Evolutionary conservation across 2,329 filamentous ascomycete species (phyloP).

Genomic region (Orbilia brochopaga): DNA sequence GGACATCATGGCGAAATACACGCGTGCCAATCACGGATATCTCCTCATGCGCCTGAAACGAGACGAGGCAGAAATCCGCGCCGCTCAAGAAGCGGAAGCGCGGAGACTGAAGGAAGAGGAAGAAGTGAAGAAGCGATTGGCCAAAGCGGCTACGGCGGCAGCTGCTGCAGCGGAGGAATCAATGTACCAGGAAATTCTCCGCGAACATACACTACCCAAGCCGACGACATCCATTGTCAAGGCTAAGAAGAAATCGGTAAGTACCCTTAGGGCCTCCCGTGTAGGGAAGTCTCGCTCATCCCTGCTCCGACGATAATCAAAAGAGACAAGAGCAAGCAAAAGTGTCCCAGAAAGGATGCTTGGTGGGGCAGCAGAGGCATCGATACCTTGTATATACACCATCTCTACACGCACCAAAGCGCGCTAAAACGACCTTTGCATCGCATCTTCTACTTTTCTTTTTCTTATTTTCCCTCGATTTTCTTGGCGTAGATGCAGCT

Average conservation of each 20-base stretch:
- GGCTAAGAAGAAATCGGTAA: slow-evolving; percentile 50
- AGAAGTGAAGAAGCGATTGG: slow-evolving; percentile 45
- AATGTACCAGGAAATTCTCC: slow-evolving; percentile 43
- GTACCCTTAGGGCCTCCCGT: slow-evolving; percentile 47
- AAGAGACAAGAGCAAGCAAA: not conserved
- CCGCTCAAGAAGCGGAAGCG: slow-evolving; percentile 46
- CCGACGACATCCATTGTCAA: slow-evolving; percentile 48
- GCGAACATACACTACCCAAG: slow-evolving; percentile 30
- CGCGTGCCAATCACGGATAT: slow-evolving; percentile 70
- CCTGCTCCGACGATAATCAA: slow-evolving; percentile 41
- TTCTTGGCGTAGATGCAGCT: slow-evolving; percentile 50
- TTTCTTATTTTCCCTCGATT: slow-evolving; percentile 28
- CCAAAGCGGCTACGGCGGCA: slow-evolving; percentile 46
- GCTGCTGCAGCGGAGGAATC: slow-evolving; percentile 36
- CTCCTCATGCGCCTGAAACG: slow-evolving; percentile 71
- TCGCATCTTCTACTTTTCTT: slow-evolving; percentile 33
- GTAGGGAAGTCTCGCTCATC: slow-evolving; percentile 50
- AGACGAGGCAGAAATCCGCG: slow-evolving; percentile 52
- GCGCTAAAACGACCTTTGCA: slow-evolving; percentile 42
- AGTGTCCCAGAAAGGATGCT: slow-evolving; percentile 3
- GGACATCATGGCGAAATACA: slow-evolving; percentile 72
- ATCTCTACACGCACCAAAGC: slow-evolving; percentile 48
- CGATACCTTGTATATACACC: slow-evolving; percentile 50
- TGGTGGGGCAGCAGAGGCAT: slow-evolving; percentile 35
- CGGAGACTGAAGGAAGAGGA: slow-evolving; percentile 43